Evolutionary conservation across 1,139 yeast genomes (phyloP).

Genomic region (Geotrichum australiense): DNA sequence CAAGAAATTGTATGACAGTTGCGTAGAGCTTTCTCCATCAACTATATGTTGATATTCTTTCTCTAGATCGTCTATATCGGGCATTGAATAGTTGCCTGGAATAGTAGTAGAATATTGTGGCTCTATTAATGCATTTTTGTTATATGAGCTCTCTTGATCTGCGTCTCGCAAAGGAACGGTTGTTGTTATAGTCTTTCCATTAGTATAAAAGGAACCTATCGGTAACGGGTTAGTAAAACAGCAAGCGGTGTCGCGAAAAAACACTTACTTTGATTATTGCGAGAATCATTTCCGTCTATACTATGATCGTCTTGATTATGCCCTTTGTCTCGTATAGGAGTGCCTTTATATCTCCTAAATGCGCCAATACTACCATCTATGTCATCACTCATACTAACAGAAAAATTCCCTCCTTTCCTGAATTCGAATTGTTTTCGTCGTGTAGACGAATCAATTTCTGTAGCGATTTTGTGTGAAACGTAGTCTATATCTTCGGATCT

Average conservation of each 20-base stretch:
- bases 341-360: conserved; percentile 6
- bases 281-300: too few relatives aligned
- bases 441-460: conserved; percentile 8
- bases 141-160: conserved; percentile 3
- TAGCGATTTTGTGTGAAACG: conserved; percentile 1
- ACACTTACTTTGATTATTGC: too few relatives aligned
- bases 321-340: conserved; percentile 7
- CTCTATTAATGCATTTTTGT: not conserved
- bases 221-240: not conserved
- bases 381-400: too few relatives aligned
- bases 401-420: too few relatives aligned
- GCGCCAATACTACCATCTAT: not conserved
- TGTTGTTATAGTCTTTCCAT: conserved; percentile 12
- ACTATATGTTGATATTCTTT: conserved; percentile 12
- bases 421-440: too few relatives aligned
- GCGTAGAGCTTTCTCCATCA: not conserved
- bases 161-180: conserved; percentile 13
- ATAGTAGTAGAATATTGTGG: too few relatives aligned
- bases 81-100: conserved; percentile 1
- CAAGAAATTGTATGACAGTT: not conserved
- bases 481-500: conserved; percentile 5
- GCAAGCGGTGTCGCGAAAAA: not conserved
- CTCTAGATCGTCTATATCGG: conserved; percentile 12
- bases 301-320: not conserved
- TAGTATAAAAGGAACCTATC: too few relatives aligned